Evolutionary conservation across 108 stramenopile species (phyloP).

Genomic region (Pseudonitzschia multistriata): DNA sequence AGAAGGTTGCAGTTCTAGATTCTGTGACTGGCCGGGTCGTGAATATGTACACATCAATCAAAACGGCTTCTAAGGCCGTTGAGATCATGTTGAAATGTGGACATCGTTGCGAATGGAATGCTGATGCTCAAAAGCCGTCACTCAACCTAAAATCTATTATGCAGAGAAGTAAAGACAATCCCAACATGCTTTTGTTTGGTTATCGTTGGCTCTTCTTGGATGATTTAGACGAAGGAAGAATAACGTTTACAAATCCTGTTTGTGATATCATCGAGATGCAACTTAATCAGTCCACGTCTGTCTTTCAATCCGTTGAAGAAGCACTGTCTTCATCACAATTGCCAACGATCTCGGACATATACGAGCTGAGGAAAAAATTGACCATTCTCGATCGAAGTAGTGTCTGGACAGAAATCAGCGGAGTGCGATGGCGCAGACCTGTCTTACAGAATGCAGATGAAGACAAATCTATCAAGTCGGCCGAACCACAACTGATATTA

Average conservation of each 20-base stretch:
- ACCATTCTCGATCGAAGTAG: not conserved
- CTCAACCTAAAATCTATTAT: slow-evolving; percentile 36
- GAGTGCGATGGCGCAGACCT: slow-evolving; percentile 16
- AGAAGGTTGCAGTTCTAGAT: slow-evolving; percentile 65
- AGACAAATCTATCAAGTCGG: not conserved
- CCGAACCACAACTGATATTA: not conserved
- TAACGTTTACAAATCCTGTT: slow-evolving; percentile 27
- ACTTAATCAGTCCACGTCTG: not conserved
- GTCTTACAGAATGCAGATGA: not conserved
- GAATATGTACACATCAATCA: slow-evolving; percentile 62
- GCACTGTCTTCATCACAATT: slow-evolving; percentile 27
- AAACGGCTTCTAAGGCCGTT: slow-evolving; percentile 44
- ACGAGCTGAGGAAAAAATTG: slow-evolving; percentile 13
- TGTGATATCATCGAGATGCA: slow-evolving; percentile 31
- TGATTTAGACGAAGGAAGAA: slow-evolving; percentile 45
- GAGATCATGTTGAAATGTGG: slow-evolving; percentile 42
- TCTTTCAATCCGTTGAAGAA: slow-evolving; percentile 38
- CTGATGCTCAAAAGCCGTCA: not conserved
- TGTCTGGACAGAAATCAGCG: slow-evolving; percentile 15
- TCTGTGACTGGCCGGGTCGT: slow-evolving; percentile 63
- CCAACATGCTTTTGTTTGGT: slow-evolving; percentile 55
- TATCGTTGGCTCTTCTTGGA: slow-evolving; percentile 73
- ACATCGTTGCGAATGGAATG: slow-evolving; percentile 54
- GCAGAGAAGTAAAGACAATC: slow-evolving; percentile 26
- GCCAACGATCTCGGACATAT: slow-evolving; percentile 1